These are phyloP conservation scores for Xylariaceae sp. DNA, from an alignment of 2,329 filamentous ascomycete genomes.

Conservation along the genomic window DNA sequence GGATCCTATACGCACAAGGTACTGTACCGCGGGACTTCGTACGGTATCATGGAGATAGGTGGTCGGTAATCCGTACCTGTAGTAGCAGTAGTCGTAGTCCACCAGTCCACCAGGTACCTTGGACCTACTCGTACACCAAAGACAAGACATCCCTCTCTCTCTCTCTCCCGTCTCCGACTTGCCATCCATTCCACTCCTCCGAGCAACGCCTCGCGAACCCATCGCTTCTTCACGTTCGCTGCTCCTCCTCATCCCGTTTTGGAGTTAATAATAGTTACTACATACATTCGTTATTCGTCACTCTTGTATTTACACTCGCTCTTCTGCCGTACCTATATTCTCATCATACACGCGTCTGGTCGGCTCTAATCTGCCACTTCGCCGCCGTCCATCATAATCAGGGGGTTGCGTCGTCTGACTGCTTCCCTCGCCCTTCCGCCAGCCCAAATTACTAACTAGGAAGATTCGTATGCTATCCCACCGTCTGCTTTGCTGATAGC, in stretches of 20 bases:
- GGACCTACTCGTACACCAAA: conserved; percentile 1
- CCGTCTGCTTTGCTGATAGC: conserved; percentile 10
- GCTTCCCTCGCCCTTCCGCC: neutral
- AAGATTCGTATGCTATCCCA: neutral
- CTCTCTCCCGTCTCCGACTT: conserved; percentile 13
- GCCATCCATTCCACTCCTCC: conserved; percentile 13
- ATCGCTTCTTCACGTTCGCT: conserved; percentile 22
- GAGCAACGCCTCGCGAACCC: conserved; percentile 16
- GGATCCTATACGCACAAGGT: too few species aligned
- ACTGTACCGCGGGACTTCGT: too few species aligned
- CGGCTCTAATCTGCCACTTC: neutral
- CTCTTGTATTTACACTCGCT: conserved; percentile 24
- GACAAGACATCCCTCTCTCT: conserved; percentile 2
- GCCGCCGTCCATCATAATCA: conserved; percentile 3
- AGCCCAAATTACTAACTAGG: neutral
- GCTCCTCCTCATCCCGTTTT: conserved; percentile 19
- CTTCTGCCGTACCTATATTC: conserved; percentile 15
- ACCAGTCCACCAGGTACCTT: too few species aligned
- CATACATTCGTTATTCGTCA: conserved; percentile 19
- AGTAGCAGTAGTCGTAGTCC: too few species aligned
- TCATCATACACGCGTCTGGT: conserved; percentile 1
- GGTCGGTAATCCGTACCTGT: neutral
- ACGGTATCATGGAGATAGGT: too few species aligned
- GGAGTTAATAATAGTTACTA: conserved; percentile 14
- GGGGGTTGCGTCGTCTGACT: conserved; percentile 1